These are phyloP conservation scores for Pythium phragmitis DNA, from an alignment of 352 stramenopile species.

Conservation along the genomic window DNA sequence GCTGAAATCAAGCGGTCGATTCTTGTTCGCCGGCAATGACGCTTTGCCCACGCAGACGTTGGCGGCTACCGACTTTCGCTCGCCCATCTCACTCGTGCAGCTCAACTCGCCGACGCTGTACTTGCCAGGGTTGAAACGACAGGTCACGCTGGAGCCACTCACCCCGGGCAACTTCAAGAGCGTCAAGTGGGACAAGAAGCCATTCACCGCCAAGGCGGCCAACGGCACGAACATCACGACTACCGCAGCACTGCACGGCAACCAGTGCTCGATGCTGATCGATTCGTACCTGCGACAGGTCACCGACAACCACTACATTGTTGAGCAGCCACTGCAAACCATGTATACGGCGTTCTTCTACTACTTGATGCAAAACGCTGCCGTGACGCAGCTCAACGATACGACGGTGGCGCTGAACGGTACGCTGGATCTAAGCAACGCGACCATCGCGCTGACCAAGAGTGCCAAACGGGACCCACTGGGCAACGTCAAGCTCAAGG, in stretches of 20 bases:
- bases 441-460: neutral
- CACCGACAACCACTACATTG: conserved; percentile 43
- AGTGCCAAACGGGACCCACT: neutral
- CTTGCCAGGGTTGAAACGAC: conserved; percentile 10
- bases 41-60: conserved; percentile 30
- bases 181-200: conserved; percentile 8
- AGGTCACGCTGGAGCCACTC: conserved; percentile 9
- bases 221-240: conserved; percentile 10
- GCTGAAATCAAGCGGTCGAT: conserved; percentile 42
- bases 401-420: conserved; percentile 4
- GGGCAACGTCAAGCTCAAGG: conserved; percentile 27
- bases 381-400: conserved; percentile 29
- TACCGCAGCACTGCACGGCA: conserved; percentile 19
- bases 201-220: conserved; percentile 12
- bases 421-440: neutral
- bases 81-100: conserved; percentile 43
- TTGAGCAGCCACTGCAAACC: conserved; percentile 39
- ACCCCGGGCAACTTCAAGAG: conserved; percentile 16
- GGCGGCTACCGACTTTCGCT: conserved; percentile 33
- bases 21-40: conserved; percentile 38
- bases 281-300: conserved; percentile 51
- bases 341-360: conserved; percentile 55
- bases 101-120: conserved; percentile 34
- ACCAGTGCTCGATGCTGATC: conserved; percentile 39
- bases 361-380: conserved; percentile 46